Percentiles rank a stretch among this genome's conserved stretches.
phyloP scores from a whole-genome alignment of 768 basidiomycete genomes.

The Cyclocybe cylindracea region DNA sequence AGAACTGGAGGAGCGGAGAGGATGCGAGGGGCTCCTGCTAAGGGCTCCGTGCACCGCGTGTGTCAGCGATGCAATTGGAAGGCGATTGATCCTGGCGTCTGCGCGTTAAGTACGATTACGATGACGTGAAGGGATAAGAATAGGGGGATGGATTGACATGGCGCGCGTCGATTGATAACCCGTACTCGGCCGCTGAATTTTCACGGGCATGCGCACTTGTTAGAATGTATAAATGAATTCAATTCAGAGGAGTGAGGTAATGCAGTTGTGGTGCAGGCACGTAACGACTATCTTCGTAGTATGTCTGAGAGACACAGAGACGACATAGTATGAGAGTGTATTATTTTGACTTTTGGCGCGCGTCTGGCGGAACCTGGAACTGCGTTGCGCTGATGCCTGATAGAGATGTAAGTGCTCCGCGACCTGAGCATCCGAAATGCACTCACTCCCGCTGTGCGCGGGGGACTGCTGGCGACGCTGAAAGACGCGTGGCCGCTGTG shows the following conservation, averaged over 20 bases:
- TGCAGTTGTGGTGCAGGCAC: not conserved
- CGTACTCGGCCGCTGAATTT: not conserved
- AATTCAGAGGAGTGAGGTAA: constrained; percentile 1
- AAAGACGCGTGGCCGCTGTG: constrained; percentile 1
- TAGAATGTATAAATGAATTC: constrained; percentile 10
- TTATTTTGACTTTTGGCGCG: constrained; percentile 4
- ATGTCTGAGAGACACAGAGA: constrained; percentile 8
- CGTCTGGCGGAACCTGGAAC: not conserved
- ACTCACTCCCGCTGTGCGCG: constrained; percentile 17
- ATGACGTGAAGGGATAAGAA: not conserved
- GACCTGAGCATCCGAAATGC: constrained; percentile 10
- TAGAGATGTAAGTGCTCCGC: constrained; percentile 32
- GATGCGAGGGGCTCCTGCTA: too few relatives aligned
- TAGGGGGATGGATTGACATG: not conserved
- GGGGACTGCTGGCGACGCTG: not conserved
- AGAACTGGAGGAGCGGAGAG: too few relatives aligned
- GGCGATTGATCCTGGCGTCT: not conserved
- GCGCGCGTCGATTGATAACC: constrained; percentile 1
- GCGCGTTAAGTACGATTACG: too few relatives aligned
- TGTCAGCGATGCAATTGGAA: too few relatives aligned
- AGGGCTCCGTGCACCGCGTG: too few relatives aligned
- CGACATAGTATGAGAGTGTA: constrained; percentile 12
- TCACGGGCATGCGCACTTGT: constrained; percentile 5
- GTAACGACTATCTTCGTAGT: not conserved
- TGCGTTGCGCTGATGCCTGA: constrained; percentile 20